phyloP scores from a whole-genome alignment of 2,329 filamentous ascomycete genomes.

The Arthrobotrys conoides region DNA sequence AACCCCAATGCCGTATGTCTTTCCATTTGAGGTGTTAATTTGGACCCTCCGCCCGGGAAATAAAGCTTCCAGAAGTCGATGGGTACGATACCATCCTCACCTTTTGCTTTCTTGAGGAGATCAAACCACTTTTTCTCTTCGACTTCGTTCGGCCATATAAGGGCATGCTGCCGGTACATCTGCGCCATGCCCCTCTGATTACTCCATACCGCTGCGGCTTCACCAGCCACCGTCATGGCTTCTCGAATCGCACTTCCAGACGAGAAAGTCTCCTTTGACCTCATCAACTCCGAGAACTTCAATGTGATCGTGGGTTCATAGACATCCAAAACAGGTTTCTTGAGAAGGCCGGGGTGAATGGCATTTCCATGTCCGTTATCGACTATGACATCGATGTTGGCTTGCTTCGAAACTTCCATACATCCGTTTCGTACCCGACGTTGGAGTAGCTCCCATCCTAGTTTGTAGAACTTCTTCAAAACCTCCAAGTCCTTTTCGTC shows the following conservation, averaged over 20 bases:
- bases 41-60: slow-evolving; percentile 29
- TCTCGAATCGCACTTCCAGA: slow-evolving; percentile 51
- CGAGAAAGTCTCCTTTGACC: slow-evolving; percentile 58
- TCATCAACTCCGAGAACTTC: slow-evolving; percentile 9
- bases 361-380: slow-evolving; percentile 44
- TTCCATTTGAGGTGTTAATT: slow-evolving; percentile 11
- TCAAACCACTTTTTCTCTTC: slow-evolving; percentile 69
- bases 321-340: slow-evolving; percentile 51
- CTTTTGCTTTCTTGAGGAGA: slow-evolving; percentile 23
- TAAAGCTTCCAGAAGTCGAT: slow-evolving; percentile 40
- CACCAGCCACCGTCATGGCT: slow-evolving; percentile 75
- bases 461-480: slow-evolving; percentile 29
- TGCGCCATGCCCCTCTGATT: slow-evolving; percentile 73
- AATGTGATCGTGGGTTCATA: slow-evolving; percentile 61
- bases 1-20: slow-evolving; percentile 31
- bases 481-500: slow-evolving; percentile 7
- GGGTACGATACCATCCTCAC: slow-evolving; percentile 29
- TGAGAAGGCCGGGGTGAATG: slow-evolving; percentile 49
- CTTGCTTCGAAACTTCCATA: slow-evolving; percentile 1
- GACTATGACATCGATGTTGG: not conserved
- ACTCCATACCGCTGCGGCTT: slow-evolving; percentile 76
- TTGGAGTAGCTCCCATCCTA: slow-evolving; percentile 24
- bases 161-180: slow-evolving; percentile 71
- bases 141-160: slow-evolving; percentile 67
- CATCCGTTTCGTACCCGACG: slow-evolving; percentile 5